Evolutionary conservation across 139 green algal species (phyloP), one percentile per base, ranked within the genome.

Genomic region (Chlorella sp.): DNA sequence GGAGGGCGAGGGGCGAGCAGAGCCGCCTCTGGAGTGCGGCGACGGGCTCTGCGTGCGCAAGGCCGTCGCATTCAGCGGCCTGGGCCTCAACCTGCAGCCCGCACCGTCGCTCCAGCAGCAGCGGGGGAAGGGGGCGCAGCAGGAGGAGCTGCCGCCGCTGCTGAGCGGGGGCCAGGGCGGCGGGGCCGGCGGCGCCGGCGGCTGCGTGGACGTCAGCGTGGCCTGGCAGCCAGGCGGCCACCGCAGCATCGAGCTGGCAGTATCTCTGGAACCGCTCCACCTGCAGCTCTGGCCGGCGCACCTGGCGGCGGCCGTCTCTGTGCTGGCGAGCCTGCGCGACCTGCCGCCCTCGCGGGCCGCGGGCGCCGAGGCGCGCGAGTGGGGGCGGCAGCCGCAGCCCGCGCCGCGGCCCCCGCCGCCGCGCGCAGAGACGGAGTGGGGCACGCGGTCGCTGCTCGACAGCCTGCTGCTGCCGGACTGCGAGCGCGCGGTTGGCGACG

Each of bases 401-500:
- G 65, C 8, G 45, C 23, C 8, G 51, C 8, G 21, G 53, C 31
- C 59, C 2, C 33, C 41, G 43, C 27, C 66, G n/a, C 21, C 35
- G 41, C n/a, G n/a, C n/a, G n/a, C n/a, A n/a, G n/a, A n/a, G n/a
- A n/a, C n/a, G n/a, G n/a, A n/a, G n/a, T n/a, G n/a, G 5, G 71
- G 35, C 38, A 48, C 67, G 4, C 73, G 82, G 7, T 91, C 84
- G 17, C 62, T 93, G 40, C 53, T 91, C 27, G 87, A 88, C 38
- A 80, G 81, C 19, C 62, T 93, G 38, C 74, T 93, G 60, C 75
- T 91, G 40, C 88, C 88, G 0, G 74, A 87, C 43, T 88, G 77
- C 53, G 82, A 89, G 48, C 66, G 36, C 19, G 64, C 88, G 23
- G 88, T 91, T 35, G 74, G 77, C 1, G 75, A 87, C 17, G 82